Evolutionary conservation across 371 early-diverging fungal species (phyloP), one percentile per base, ranked within the genome.

Genomic region (Mortierella sp.): DNA sequence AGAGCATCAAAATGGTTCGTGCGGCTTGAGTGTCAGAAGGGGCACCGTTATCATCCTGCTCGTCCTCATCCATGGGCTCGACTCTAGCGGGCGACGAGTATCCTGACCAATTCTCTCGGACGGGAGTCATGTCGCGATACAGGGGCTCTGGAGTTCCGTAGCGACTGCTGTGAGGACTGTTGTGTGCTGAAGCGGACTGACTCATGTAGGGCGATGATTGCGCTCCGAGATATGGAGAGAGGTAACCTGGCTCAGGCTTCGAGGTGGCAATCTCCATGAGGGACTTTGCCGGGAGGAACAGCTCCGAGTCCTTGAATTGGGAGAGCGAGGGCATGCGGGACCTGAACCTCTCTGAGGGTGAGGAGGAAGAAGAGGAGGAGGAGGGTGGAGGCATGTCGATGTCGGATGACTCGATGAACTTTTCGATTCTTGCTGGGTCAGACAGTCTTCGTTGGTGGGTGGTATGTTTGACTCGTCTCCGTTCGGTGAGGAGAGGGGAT

Each of bases 241-340:
- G n/a, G 35, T 83, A 83, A 51, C 84, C 84, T 27, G 80, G 84
- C n/a, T 79, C 80, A 6, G 84, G 84, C 51, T 75, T 80, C 0
- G 84, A 84, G 48, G 84, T 80, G 16, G 84, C 84, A 54, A 84
- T 84, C 38, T 80, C 77, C 80, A 84, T 80, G 44, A 84, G 78
- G 4, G 84, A 84, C 41, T 84, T 84, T 75, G 84, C 84, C n/a
- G 84, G 84, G 32, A 72, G 75, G 58, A 77, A 84, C 18, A 84
- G 71, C 68, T 84, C 84, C 46, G 81, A 84, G 63, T 84, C 84
- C 72, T 77, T 80, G 75, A 68, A 83, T 35, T 83, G 84, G 0
- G 84, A 83, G 54, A 83, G 58, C 12, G 84, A 84, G 6, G 83
- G 83, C 80, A 84, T 75, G 11, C 84, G 71, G 16, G 84, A 21